Conservation (phyloP, 371 early-diverging fungal genomes). For the Mucor saturninus region DNA sequence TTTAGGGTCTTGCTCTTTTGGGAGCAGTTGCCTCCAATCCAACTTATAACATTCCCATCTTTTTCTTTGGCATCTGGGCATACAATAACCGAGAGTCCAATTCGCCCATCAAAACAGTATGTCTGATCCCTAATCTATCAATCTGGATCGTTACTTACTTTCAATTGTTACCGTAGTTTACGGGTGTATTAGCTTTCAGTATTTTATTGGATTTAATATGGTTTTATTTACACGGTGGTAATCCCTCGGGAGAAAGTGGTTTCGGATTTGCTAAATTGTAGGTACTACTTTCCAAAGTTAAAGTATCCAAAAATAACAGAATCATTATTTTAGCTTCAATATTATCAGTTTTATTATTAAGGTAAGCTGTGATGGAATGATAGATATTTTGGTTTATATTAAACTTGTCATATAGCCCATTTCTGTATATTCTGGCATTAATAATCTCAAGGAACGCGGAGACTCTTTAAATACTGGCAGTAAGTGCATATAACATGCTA, state of each 20-base stretch:
- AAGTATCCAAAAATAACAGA: background rate
- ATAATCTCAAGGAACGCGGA: conserved; percentile 49
- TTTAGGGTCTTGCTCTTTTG: conserved; percentile 48
- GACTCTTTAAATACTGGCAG: conserved; percentile 47
- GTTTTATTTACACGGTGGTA: conserved; percentile 49
- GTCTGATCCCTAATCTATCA: background rate
- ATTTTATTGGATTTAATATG: conserved; percentile 51
- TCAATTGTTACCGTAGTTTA: conserved; percentile 31
- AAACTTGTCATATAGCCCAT: conserved; percentile 37
- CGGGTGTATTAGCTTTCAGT: conserved; percentile 44
- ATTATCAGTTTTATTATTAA: conserved; percentile 50
- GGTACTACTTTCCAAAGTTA: conserved; percentile 11
- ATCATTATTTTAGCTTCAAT: conserved; percentile 40
- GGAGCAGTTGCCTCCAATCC: conserved; percentile 50
- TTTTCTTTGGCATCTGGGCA: conserved; percentile 59
- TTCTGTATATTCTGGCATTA: conserved; percentile 46
- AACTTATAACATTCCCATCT: conserved; percentile 54
- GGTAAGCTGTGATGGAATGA: conserved; percentile 29
- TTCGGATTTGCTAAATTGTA: conserved; percentile 51
- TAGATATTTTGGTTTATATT: background rate
- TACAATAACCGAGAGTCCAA: conserved; percentile 54
- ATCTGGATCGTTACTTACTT: background rate
- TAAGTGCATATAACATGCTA: conserved; percentile 7
- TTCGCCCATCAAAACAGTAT: conserved; percentile 54
- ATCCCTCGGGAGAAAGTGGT: conserved; percentile 42